Conservation (phyloP, 768 basidiomycete species). For the Coprinopsis strossmayeri region DNA sequence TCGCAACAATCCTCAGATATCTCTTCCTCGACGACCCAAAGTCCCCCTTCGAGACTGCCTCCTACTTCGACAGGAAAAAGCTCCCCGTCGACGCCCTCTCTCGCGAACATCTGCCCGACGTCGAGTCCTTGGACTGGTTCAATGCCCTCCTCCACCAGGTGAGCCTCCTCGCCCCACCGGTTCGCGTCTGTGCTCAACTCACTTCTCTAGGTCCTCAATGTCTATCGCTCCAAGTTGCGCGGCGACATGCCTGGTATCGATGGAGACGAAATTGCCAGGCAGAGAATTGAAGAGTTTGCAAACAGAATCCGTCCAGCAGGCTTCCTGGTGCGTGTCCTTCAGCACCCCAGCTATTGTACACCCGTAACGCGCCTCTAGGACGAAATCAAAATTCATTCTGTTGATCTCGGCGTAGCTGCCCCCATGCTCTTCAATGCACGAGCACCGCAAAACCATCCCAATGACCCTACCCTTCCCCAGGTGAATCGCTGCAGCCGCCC, state of each 20-base stretch:
- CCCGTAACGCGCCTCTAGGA: conserved; percentile 45
- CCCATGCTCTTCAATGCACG: conserved; percentile 73
- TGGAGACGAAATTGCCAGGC: conserved; percentile 80
- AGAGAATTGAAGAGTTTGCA: conserved; percentile 71
- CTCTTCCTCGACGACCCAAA: conserved; percentile 78
- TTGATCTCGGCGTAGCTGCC: conserved; percentile 76
- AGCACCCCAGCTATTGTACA: neutral
- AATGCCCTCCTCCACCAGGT: conserved; percentile 83
- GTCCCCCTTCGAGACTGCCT: conserved; percentile 47
- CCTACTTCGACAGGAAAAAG: conserved; percentile 49
- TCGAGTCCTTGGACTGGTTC: conserved; percentile 89
- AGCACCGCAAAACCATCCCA: conserved; percentile 22
- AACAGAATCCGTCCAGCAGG: conserved; percentile 69
- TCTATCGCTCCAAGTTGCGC: conserved; percentile 74
- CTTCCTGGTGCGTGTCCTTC: conserved; percentile 48
- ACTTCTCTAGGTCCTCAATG: conserved; percentile 48
- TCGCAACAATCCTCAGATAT: conserved; percentile 83
- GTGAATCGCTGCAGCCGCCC: too few species aligned
- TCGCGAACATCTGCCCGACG: conserved; percentile 17
- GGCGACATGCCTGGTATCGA: conserved; percentile 62
- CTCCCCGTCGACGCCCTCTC: conserved; percentile 21
- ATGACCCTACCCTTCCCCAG: conserved; percentile 14
- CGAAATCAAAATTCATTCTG: conserved; percentile 77
- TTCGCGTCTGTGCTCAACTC: too few species aligned
- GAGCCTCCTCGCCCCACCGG: conserved; percentile 9